Percentiles rank a stretch among this genome's conserved stretches.
These are phyloP conservation scores for Hevea brasiliensis DNA, from an alignment of 345 rosid genomes.

Conservation along the genomic window DNA sequence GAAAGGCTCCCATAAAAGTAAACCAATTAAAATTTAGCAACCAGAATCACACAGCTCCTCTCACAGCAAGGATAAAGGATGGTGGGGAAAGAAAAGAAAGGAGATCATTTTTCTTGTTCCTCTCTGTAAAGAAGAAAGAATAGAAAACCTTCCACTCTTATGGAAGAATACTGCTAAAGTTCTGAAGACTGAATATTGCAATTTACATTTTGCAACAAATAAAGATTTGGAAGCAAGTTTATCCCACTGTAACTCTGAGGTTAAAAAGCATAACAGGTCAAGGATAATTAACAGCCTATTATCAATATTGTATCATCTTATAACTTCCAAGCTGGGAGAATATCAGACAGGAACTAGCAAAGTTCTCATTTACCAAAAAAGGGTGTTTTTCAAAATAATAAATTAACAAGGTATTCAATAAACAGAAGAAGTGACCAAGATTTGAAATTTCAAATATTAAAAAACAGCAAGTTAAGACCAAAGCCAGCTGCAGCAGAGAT, in stretches of 20 bases:
- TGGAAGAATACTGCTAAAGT: not conserved
- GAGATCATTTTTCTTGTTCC: not conserved
- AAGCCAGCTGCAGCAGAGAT: not conserved
- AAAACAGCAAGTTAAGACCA: not conserved
- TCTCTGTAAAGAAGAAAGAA: not conserved
- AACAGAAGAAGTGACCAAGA: too few relatives aligned
- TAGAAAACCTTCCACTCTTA: not conserved
- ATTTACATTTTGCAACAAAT: not conserved
- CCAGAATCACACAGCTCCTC: not conserved
- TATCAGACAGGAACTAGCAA: not conserved
- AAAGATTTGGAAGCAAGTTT: not conserved
- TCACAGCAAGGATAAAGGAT: not conserved
- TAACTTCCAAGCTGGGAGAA: not conserved
- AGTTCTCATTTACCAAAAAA: not conserved
- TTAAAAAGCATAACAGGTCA: not conserved
- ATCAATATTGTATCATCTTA: not conserved
- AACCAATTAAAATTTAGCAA: not conserved
- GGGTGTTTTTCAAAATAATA: not conserved
- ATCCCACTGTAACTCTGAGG: not conserved
- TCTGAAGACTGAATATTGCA: not conserved
- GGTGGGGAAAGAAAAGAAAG: not conserved
- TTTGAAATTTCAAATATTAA: not conserved
- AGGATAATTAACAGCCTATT: not conserved
- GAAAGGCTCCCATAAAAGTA: not conserved
- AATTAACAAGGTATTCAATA: not conserved